A percentile compares a stretch with the other conserved stretches of the same genome.
Conservation (phyloP, 352 stramenopile species). For the Pythium guiyangense region DNA sequence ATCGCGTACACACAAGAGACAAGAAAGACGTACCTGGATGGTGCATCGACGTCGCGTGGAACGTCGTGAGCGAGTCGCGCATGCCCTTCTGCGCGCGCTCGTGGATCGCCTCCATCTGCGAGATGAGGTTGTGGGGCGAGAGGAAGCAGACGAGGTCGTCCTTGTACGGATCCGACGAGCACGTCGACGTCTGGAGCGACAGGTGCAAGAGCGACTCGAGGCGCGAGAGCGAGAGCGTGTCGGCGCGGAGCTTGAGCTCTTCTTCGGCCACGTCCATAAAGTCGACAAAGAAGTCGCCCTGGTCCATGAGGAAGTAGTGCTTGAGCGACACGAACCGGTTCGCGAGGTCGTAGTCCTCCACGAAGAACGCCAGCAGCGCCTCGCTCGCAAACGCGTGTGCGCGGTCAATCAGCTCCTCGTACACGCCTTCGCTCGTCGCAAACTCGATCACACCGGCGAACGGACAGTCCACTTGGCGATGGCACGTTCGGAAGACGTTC, state of each 20-base stretch:
- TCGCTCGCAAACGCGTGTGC: slow-evolving; percentile 79
- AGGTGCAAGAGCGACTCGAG: slow-evolving; percentile 94
- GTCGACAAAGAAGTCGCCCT: slow-evolving; percentile 98
- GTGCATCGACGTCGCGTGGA: slow-evolving; percentile 61
- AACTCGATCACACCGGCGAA: slow-evolving; percentile 70
- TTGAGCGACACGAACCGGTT: slow-evolving; percentile 88
- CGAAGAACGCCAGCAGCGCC: slow-evolving; percentile 70
- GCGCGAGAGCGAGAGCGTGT: slow-evolving; percentile 85
- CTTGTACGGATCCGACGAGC: slow-evolving; percentile 83
- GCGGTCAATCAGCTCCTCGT: slow-evolving; percentile 83
- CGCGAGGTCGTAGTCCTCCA: slow-evolving; percentile 77
- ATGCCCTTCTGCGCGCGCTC: slow-evolving; percentile 62
- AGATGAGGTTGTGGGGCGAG: slow-evolving; percentile 85
- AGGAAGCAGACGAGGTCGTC: slow-evolving; percentile 89
- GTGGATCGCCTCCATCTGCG: slow-evolving; percentile 92
- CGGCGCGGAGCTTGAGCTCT: slow-evolving; percentile 87
- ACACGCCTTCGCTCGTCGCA: slow-evolving; percentile 56
- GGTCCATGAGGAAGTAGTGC: slow-evolving; percentile 98
- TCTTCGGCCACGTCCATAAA: slow-evolving; percentile 96
- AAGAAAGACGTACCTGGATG: slow-evolving; percentile 26
- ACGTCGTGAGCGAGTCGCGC: slow-evolving; percentile 69
- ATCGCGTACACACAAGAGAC: too few species aligned
- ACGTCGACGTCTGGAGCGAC: slow-evolving; percentile 92
- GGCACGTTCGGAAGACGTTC: slow-evolving; percentile 87
- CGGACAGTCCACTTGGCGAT: slow-evolving; percentile 69